phyloP scores from a whole-genome alignment of 2,329 filamentous ascomycete species.

The Daldinia sp. region DNA sequence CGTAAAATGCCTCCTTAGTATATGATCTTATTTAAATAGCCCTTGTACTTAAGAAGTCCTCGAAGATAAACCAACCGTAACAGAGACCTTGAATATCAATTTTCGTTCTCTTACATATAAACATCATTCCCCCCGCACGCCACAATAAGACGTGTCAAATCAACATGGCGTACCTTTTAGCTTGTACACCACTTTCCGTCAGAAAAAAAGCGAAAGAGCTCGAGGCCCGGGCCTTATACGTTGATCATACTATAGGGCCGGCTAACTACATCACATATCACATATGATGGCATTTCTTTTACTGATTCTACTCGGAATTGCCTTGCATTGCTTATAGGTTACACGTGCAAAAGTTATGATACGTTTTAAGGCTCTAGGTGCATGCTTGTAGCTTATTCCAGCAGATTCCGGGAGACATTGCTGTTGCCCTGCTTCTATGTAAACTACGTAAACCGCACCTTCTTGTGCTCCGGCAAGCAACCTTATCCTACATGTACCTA shows the following conservation, averaged over 20 bases:
- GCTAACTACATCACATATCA: neutral
- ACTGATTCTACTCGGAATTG: neutral
- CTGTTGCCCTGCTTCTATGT: neutral
- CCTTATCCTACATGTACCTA: neutral
- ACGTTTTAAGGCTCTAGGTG: neutral
- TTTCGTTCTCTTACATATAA: neutral
- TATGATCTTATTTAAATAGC: neutral
- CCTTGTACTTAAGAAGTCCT: neutral
- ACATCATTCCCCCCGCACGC: conserved; percentile 14
- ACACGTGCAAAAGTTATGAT: neutral
- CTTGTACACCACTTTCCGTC: conserved; percentile 1
- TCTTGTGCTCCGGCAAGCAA: neutral
- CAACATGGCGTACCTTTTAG: neutral
- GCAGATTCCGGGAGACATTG: neutral
- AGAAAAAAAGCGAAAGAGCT: conserved; percentile 6
- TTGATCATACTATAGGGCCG: neutral
- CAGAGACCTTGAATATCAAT: neutral
- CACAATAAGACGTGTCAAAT: conserved; percentile 21
- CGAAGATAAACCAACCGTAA: neutral
- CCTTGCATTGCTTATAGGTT: neutral
- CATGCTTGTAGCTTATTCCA: neutral
- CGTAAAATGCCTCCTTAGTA: neutral
- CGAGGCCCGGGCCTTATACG: neutral
- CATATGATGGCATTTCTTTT: neutral
- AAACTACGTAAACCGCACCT: neutral